Conservation (phyloP, 2,329 filamentous ascomycete species). For the Daldinia sp. region DNA sequence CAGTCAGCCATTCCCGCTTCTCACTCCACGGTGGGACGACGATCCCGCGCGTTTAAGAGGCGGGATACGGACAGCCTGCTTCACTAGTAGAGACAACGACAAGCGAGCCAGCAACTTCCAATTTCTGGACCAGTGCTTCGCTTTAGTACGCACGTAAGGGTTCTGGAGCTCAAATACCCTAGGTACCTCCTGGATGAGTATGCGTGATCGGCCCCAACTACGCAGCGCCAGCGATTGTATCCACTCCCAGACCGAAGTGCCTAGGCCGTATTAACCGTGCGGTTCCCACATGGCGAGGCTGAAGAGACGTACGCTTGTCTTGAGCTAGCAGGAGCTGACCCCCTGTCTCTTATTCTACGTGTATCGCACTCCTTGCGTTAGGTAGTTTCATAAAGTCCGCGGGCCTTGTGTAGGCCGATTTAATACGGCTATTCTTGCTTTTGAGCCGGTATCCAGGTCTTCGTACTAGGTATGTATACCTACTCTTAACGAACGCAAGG, state of each 20-base stretch:
- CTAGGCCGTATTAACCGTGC: constrained; percentile 15
- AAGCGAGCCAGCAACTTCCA: constrained; percentile 22
- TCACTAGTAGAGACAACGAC: constrained; percentile 27
- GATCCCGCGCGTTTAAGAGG: constrained; percentile 33
- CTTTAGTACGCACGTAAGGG: constrained; percentile 23
- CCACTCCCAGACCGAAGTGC: constrained; percentile 17
- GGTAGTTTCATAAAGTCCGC: not conserved
- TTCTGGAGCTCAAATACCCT: not conserved
- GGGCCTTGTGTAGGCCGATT: not conserved
- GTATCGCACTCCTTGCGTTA: constrained; percentile 5
- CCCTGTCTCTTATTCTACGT: constrained; percentile 13
- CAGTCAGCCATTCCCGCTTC: constrained; percentile 38
- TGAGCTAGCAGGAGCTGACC: constrained; percentile 18
- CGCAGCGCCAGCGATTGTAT: constrained; percentile 4
- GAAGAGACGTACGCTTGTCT: constrained; percentile 30
- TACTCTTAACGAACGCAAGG: not conserved
- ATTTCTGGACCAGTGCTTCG: constrained; percentile 8
- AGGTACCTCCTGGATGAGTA: not conserved
- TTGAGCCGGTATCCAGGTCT: not conserved
- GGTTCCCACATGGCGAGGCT: constrained; percentile 43
- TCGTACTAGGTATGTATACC: not conserved
- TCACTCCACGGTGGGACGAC: constrained; percentile 23
- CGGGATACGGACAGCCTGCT: constrained; percentile 10
- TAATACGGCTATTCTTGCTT: constrained; percentile 1
- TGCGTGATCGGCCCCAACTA: constrained; percentile 23